Percentiles rank a stretch among this genome's conserved stretches.
Evolutionary conservation across 2,329 filamentous ascomycete species (phyloP).

Genomic region (Aspergillus ibericus): DNA sequence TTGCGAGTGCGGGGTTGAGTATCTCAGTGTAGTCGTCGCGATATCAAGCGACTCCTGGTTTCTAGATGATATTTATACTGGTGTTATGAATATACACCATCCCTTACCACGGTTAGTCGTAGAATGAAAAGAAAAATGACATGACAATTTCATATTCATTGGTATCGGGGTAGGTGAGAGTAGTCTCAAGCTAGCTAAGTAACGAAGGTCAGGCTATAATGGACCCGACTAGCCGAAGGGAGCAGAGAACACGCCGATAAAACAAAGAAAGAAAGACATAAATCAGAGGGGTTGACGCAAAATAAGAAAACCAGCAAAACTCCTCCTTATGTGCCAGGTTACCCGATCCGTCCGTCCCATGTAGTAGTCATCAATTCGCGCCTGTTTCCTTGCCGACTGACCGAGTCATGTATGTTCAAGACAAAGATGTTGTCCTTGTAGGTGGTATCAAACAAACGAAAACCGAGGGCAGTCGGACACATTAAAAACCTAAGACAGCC

Average conservation of each 20-base stretch:
- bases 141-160: slow-evolving; percentile 2
- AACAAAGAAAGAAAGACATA: not conserved
- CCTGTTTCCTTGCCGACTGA: slow-evolving; percentile 7
- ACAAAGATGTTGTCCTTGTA: slow-evolving; percentile 4
- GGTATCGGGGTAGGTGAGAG: slow-evolving; percentile 1
- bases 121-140: not conserved
- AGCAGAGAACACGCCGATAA: not conserved
- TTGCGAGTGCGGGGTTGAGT: not conserved
- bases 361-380: not conserved
- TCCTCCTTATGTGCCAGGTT: slow-evolving; percentile 12
- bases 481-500: slow-evolving; percentile 11
- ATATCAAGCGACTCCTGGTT: too few relatives aligned
- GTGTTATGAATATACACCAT: too few relatives aligned
- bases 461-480: slow-evolving; percentile 10
- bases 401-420: slow-evolving; percentile 1
- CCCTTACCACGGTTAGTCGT: too few relatives aligned
- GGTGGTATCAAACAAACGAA: slow-evolving; percentile 9
- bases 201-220: not conserved
- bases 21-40: too few relatives aligned
- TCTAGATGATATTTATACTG: too few relatives aligned
- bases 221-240: not conserved
- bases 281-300: not conserved
- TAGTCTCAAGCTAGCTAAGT: not conserved
- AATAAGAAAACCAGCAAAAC: slow-evolving; percentile 8
- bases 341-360: slow-evolving; percentile 14